Base-by-base conservation (phyloP, 225 moss, liverwort and hornwort species). In the Climacium dendroides region DNA sequence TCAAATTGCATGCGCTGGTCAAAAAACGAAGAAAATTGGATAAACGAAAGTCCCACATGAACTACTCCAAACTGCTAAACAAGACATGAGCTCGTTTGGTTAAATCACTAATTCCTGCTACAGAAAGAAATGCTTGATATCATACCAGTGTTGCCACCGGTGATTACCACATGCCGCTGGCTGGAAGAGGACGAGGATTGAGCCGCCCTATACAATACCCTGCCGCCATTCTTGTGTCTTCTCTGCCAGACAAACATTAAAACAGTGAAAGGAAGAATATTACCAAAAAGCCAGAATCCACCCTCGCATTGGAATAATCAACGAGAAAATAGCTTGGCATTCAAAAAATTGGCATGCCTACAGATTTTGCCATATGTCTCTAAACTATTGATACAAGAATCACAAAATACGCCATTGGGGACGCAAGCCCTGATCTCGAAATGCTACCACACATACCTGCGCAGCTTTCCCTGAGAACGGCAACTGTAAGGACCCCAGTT, bases 61-160 rank as follows among this genome's bases (percentile, higher is more conserved):
- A 32, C 32, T 13, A 72, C 43, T 83, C 57, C 43, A 41, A 83
- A 47, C 9, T 45, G 48, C 48, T 73, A 6, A 73, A 43, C 57
- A 35, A 15, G 43, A 17, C 34, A 25, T 84, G 25, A 47, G 45
- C 4, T 18, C 45, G 4, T 59, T 45, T 34, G 45, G 45, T 23
- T 28, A 64, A 63, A 62, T 57, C 59, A 50, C 55, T 53, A n/a
- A 47, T 71, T 74, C 23, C 15, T 67, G 54, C 41, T 9, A 85
- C 75, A 66, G 35, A 73, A 72, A 54, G 64, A 52, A 55, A 78
- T 78, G 78, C 78, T 55, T 55, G 19, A 50, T 50, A 83, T 17
- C 92, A 58, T 91, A 98, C 96, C 96, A 54, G 90, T 90, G 76
- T 96, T 98, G 79, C 94, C 98, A 69, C 96, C 96, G 4, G 96